Evolutionary conservation across 228 moss, liverwort and hornwort species (phyloP), one percentile per base, ranked within the genome.

Genomic region (Sphagnum fallax): DNA sequence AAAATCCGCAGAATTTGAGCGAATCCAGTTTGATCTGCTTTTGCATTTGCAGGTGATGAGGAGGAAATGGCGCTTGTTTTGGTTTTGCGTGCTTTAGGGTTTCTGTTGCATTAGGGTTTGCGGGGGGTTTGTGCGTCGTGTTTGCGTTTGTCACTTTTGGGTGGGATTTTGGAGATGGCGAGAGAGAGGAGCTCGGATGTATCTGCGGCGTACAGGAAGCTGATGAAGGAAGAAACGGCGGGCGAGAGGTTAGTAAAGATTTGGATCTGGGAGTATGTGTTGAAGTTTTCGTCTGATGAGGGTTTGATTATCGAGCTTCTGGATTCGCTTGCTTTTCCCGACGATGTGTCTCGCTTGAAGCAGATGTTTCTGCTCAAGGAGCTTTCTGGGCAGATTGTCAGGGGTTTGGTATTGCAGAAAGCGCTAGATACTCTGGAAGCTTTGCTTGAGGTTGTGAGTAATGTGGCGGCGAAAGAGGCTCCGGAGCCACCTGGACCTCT

Each of bases 221-320:
- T 75, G 57, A 63, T 50, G 66, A 65, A 12, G 64, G 69, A 52
- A 72, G 74, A 78, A 10, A 57, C 51, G 4, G 13, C 63, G 0
- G 65, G 13, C 67, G 74, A 80, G 53, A 70, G 64, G 62, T 63
- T 61, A 8, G 15, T 63, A 49, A 57, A 57, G 68, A 6, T 70
- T 67, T 87, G 83, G 83, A 1, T 78, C 14, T 87, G 76, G 87
- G 80, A 83, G 63, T 78, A 65, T 15, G 14, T 81, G 16, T 61
- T 78, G 11, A 83, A 81, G 74, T 12, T 63, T 64, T 12, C 67
- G 4, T 75, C 70, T 6, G 50, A 74, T 60, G 5, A 0, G 66
- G 68, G 48, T 0, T 16, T 82, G 4, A 14, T 80, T 5, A 68
- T 50, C 49, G 78, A 70, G 51, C 52, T 83, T 68, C 3, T 8